phyloP scores from a whole-genome alignment of 805 yeast genomes.

The Starmerella potacharoeniae region DNA sequence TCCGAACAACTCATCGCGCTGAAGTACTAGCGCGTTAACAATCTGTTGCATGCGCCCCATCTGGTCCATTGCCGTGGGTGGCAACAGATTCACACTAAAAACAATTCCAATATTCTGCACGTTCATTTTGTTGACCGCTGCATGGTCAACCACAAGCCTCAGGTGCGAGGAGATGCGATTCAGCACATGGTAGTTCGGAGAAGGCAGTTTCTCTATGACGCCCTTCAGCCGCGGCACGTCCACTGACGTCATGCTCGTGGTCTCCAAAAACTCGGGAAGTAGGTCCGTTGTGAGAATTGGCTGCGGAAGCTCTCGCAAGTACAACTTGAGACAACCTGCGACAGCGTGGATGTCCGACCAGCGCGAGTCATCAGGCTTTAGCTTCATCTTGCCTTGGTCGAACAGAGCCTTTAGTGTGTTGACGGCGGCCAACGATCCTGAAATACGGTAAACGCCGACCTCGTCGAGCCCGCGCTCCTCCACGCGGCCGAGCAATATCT shows the following conservation, averaged over 20 bases:
- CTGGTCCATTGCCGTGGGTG: slow-evolving; percentile 37
- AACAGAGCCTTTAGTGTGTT: slow-evolving; percentile 43
- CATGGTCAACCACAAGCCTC: slow-evolving; percentile 52
- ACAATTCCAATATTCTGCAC: slow-evolving; percentile 85
- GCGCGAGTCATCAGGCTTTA: slow-evolving; percentile 37
- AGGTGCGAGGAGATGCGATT: slow-evolving; percentile 59
- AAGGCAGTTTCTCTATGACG: slow-evolving; percentile 42
- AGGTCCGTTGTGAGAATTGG: slow-evolving; percentile 59
- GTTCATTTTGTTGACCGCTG: slow-evolving; percentile 70
- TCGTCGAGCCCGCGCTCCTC: slow-evolving; percentile 84
- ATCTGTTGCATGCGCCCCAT: slow-evolving; percentile 45
- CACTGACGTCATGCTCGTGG: slow-evolving; percentile 23
- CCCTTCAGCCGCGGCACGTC: slow-evolving; percentile 22
- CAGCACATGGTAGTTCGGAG: slow-evolving; percentile 54
- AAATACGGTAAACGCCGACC: slow-evolving; percentile 75
- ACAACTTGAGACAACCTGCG: slow-evolving; percentile 78
- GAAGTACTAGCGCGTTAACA: slow-evolving; percentile 38
- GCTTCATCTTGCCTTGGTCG: slow-evolving; percentile 35
- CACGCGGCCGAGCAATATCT: slow-evolving; percentile 55
- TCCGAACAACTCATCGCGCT: slow-evolving; percentile 24
- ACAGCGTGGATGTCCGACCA: slow-evolving; percentile 76
- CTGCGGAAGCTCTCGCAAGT: slow-evolving; percentile 76
- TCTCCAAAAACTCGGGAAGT: slow-evolving; percentile 43
- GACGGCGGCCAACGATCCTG: slow-evolving; percentile 51
- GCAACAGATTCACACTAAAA: slow-evolving; percentile 53